Conservation (phyloP, 1,284 basidiomycete species). For the Chalciporus sp. region DNA sequence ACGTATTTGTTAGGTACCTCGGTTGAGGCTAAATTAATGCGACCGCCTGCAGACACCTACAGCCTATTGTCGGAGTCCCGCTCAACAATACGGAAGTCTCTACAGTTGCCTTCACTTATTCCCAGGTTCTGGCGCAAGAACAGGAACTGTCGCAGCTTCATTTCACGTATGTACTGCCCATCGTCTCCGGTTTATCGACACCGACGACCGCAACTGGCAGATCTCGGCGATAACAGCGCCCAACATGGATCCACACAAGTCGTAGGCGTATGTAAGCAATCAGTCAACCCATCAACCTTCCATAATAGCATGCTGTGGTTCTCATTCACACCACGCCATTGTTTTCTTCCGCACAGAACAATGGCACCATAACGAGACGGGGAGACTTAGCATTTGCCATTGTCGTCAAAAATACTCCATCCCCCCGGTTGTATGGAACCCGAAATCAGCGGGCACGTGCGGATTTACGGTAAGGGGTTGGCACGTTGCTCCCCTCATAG, state of each 20-base stretch:
- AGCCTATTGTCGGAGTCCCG: background rate
- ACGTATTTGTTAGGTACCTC: background rate
- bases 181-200: background rate
- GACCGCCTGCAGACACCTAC: background rate
- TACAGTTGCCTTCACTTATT: background rate
- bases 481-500: background rate
- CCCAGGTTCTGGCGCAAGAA: too few relatives aligned
- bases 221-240: background rate
- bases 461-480: background rate
- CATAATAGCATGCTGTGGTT: background rate
- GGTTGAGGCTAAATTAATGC: background rate
- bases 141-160: too few relatives aligned
- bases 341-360: background rate
- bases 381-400: background rate
- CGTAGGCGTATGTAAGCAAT: background rate
- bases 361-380: background rate
- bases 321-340: constrained; percentile 17
- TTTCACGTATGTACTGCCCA: background rate
- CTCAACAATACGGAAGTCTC: background rate
- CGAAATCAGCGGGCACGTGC: background rate
- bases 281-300: constrained; percentile 8
- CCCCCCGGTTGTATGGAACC: background rate
- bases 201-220: background rate
- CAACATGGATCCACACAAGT: background rate
- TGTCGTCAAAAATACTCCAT: background rate